Base-by-base conservation (phyloP, 176 grass and related monocot species). In the Otatea glauca region DNA sequence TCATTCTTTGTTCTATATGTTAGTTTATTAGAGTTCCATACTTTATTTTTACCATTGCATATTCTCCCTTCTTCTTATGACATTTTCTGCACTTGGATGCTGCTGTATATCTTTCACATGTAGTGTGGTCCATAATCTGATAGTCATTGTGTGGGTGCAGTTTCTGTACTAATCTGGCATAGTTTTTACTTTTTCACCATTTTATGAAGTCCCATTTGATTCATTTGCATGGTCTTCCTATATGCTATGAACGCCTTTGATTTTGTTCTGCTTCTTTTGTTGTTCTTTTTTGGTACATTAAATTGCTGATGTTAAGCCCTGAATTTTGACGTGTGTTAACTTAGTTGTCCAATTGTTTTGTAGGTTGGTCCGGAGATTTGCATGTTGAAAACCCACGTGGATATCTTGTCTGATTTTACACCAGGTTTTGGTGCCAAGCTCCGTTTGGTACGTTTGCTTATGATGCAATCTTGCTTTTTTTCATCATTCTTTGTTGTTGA, bases 361-460 rank as follows among this genome's bases (percentile, higher is more conserved):
- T 81, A 95, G 96, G 77, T 98, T 68, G 96, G 93, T 18, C 80
- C 89, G 29, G 89, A 93, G 63, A 98, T 98, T 80, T 98, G 96
- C 74, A 88, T 98, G 87, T 56, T 98, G 83, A 98, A 95, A 79
- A 98, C 92, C 29, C 96, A 98, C 85, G 93, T 92, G 49, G 96
- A 98, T 73, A 92, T 95, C 70, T 82, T 98, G 60, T 90, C 91
- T 92, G 96, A 98, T 90, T 95, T 87, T 88, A 93, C 91, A 29
- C 81, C 89, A 76, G 91, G 90, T 53, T 98, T 98, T 89, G 91
- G 89, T 25, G 38, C 29, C 47, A 85, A 88, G 77, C 96, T 98
- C 58, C 91, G 88, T 9, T 66, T 68, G 58, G 96, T 98, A 91
- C 81, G 85, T 88, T 47, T 5, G 24, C 7, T 54, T 61, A 15